phyloP scores from a whole-genome alignment of 164 flowering plant species.

The Warburgia ugandensis region DNA sequence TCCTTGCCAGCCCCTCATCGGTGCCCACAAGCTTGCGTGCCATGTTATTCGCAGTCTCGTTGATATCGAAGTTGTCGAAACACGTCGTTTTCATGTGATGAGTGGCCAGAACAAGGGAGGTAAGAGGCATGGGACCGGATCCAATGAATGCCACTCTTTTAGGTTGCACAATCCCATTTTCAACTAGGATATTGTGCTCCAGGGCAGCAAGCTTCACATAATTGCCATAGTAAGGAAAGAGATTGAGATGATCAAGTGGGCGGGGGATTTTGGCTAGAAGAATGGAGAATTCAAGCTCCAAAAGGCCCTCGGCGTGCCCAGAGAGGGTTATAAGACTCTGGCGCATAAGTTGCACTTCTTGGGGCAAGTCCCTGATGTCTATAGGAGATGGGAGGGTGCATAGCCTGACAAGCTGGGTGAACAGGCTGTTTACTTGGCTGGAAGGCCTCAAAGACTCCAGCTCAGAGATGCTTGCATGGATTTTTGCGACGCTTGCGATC shows the following conservation, averaged over 20 bases:
- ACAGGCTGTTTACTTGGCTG: conserved; percentile 35
- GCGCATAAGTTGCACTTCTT: conserved; percentile 27
- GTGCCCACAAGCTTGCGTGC: conserved; percentile 22
- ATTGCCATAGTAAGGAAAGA: conserved; percentile 51
- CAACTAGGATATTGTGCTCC: conserved; percentile 27
- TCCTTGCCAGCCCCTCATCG: conserved; percentile 34
- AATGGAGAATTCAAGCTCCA: conserved; percentile 38
- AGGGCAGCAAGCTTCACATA: conserved; percentile 37
- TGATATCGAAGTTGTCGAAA: conserved; percentile 39
- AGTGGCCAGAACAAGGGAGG: conserved; percentile 46
- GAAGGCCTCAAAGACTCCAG: conserved; percentile 43
- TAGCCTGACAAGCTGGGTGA: conserved; percentile 35
- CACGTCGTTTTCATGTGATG: conserved; percentile 33
- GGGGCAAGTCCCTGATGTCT: conserved; percentile 20
- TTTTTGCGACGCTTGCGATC: conserved; percentile 23
- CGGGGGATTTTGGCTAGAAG: conserved; percentile 19
- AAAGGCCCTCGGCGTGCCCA: conserved; percentile 43
- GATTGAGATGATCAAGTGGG: conserved; percentile 33
- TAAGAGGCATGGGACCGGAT: conserved; percentile 61
- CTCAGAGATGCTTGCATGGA: conserved; percentile 31
- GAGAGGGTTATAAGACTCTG: conserved; percentile 30
- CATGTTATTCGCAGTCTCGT: conserved; percentile 22
- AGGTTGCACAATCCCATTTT: conserved; percentile 26
- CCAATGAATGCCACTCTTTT: conserved; percentile 57
- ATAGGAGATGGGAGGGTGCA: conserved; percentile 38